A percentile compares a stretch with the other conserved stretches of the same genome.
Conservation (phyloP, 1,139 yeast species). For the Blastobotrys petasosporus region DNA sequence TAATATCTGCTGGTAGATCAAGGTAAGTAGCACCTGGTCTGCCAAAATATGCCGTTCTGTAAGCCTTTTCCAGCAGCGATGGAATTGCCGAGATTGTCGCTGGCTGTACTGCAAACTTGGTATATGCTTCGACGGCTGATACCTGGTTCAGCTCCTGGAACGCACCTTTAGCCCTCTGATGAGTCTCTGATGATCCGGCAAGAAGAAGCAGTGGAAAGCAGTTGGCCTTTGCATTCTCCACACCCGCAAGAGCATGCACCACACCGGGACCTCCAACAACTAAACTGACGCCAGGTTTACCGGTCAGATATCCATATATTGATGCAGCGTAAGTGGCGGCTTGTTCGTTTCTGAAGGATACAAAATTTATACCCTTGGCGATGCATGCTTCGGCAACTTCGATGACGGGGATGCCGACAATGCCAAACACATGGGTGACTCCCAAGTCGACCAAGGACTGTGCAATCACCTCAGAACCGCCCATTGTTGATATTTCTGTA, state of each 20-base stretch:
- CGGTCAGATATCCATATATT: slow-evolving; percentile 56
- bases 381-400: slow-evolving; percentile 53
- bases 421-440: slow-evolving; percentile 52
- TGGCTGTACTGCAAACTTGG: slow-evolving; percentile 49
- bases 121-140: slow-evolving; percentile 39
- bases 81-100: slow-evolving; percentile 36
- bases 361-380: slow-evolving; percentile 45
- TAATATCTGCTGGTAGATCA: slow-evolving; percentile 58
- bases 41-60: slow-evolving; percentile 43
- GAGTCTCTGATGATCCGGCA: slow-evolving; percentile 52
- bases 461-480: slow-evolving; percentile 44
- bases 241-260: slow-evolving; percentile 57
- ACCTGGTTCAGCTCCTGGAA: slow-evolving; percentile 65
- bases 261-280: slow-evolving; percentile 72
- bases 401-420: slow-evolving; percentile 66
- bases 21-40: slow-evolving; percentile 54
- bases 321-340: slow-evolving; percentile 69
- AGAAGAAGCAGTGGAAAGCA: slow-evolving; percentile 55
- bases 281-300: slow-evolving; percentile 54
- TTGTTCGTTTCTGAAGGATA: slow-evolving; percentile 60
- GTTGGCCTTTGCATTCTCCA: slow-evolving; percentile 52
- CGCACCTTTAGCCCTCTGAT: slow-evolving; percentile 49
- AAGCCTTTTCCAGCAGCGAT: slow-evolving; percentile 43
- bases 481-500: not conserved
- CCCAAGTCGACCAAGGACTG: slow-evolving; percentile 42